These are phyloP conservation scores for Stemphylium beticola DNA, from an alignment of 2,329 filamentous ascomycete genomes.

Conservation along the genomic window DNA sequence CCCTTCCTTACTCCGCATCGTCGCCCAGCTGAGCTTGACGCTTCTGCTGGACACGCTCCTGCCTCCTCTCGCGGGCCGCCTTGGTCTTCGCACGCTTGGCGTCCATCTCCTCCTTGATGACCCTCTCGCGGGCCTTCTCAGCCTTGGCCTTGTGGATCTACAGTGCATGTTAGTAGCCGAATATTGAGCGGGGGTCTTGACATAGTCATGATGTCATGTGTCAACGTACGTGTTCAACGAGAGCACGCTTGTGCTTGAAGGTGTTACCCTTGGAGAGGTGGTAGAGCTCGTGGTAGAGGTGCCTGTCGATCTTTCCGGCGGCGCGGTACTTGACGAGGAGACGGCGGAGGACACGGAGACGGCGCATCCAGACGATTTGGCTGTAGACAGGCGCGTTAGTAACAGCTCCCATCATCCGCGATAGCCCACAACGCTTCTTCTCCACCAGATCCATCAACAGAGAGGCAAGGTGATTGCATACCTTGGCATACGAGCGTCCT, in stretches of 20 bases:
- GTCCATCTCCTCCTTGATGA: conserved; percentile 99
- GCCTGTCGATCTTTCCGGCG: conserved; percentile 99
- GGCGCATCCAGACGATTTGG: conserved; percentile 99
- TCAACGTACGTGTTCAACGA: conserved; percentile 97
- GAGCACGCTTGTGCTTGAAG: conserved; percentile 99
- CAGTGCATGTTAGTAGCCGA: conserved; percentile 38
- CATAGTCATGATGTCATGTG: conserved; percentile 48
- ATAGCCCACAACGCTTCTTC: conserved; percentile 7
- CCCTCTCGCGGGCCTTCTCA: conserved; percentile 95
- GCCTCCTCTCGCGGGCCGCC: conserved; percentile 98
- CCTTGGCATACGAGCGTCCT: conserved; percentile 98
- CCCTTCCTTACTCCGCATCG: conserved; percentile 55
- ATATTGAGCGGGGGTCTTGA: conserved; percentile 22
- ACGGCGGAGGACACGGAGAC: conserved; percentile 97
- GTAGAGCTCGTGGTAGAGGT: conserved; percentile 99
- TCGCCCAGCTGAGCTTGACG: conserved; percentile 82
- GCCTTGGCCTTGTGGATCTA: conserved; percentile 99
- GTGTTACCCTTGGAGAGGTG: conserved; percentile 99
- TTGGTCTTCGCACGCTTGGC: conserved; percentile 99
- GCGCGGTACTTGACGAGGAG: conserved; percentile 99
- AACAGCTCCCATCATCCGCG: conserved; percentile 21
- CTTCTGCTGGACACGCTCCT: conserved; percentile 91
- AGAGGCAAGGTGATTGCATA: conserved; percentile 58
- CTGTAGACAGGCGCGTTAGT: conserved; percentile 58
- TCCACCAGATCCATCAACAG: conserved; percentile 14